Evolutionary conservation across 2,329 filamentous ascomycete species (phyloP), one percentile per base, ranked within the genome.

Genomic region (Penicillium italicum): DNA sequence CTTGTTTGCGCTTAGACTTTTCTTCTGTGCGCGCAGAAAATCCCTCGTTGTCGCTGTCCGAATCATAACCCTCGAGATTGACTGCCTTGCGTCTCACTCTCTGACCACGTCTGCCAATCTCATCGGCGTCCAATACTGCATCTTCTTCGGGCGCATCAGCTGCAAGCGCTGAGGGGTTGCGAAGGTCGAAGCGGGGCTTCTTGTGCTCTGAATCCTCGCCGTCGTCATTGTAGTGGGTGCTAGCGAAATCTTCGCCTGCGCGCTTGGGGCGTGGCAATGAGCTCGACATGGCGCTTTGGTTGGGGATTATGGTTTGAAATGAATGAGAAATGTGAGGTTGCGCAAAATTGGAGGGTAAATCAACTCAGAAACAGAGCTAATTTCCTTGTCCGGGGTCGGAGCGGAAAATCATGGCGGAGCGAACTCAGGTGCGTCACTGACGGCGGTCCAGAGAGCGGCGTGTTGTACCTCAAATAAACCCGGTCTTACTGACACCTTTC

Each of bases 21-120:
- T 82, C 81, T 56, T 86, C 85, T 6, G 89, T 88, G 49, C 89
- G 84, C 31, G 82, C 83, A 64, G 94, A 84, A 72, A 96, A 95
- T 42, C 89, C 91, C 69, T 97, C 94, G 62, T 95, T 93, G 50
- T 93, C 96, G 55, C 82, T 85, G 74, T 99, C 94, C 10, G 89
- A 94, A 65, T 97, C 93, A 76, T 97, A 99, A 48, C 94, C 94
- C 69, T 97, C 94, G 38, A 99, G 85, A 68, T 97, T 97, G 53
- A 99, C 90, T 0, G 93, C 94, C 63, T 93, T 93, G 60, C 94
- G 90, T 73, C 96, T 96, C 0, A 91, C 90, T 38, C 85, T 83
- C 31, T 84, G 82, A 1, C 84, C 84, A 18, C 85, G 81, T 50
- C 82, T 82, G 16, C 92, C 91, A 62, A 97, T 97, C 37, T 97